Conservation (phyloP, 345 rosid species). For the Salix brachista region DNA sequence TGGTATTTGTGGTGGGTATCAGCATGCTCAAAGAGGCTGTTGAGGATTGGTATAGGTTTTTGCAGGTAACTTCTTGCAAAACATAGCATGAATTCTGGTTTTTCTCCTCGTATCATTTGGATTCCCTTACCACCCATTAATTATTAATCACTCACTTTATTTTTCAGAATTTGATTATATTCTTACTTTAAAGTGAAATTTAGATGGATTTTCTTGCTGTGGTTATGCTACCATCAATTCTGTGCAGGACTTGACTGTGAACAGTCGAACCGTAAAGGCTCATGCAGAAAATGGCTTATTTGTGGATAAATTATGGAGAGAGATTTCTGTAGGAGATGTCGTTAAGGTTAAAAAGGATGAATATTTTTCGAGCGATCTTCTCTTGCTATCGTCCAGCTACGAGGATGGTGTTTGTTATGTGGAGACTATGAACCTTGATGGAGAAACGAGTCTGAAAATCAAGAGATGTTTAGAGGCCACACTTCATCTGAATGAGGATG, state of each 20-base stretch:
- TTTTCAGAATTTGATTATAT: not conserved
- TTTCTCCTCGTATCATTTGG: not conserved
- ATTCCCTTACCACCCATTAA: too few species aligned
- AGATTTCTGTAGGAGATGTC: conserved; percentile 56
- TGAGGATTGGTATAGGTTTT: conserved; percentile 71
- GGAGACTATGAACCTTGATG: conserved; percentile 83
- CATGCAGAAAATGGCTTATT: conserved; percentile 47
- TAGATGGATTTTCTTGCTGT: not conserved
- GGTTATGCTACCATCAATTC: not conserved
- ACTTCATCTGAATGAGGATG: conserved; percentile 43
- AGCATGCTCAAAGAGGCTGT: conserved; percentile 71
- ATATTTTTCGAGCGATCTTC: conserved; percentile 64
- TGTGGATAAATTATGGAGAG: conserved; percentile 46
- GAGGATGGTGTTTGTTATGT: conserved; percentile 81
- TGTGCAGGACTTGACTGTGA: conserved; percentile 52
- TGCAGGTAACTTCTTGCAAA: conserved; percentile 24
- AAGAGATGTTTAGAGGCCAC: conserved; percentile 64
- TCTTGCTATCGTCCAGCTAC: conserved; percentile 62
- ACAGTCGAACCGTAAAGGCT: conserved; percentile 39
- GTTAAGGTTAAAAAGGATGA: conserved; percentile 57
- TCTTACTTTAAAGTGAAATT: not conserved
- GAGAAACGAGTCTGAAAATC: conserved; percentile 68
- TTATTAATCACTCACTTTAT: not conserved
- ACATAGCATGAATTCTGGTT: not conserved
- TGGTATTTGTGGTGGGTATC: conserved; percentile 59